Evolutionary conservation across 352 stramenopile genomes (phyloP).

Genomic region (Pythium chondricola): DNA sequence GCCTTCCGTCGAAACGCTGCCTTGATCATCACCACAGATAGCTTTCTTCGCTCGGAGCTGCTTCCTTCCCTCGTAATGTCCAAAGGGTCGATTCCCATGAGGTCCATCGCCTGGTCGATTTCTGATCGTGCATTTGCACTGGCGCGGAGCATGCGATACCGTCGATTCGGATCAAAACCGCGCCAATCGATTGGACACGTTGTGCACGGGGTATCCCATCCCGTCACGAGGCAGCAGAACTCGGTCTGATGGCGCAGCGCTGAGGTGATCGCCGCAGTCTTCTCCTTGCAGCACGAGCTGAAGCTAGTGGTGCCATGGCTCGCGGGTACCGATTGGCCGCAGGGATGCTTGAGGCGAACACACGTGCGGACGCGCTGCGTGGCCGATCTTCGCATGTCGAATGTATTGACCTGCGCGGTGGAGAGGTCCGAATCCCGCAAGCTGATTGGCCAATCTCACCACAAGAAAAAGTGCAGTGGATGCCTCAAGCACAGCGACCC

Average conservation of each 20-base stretch:
- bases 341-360: too few relatives aligned
- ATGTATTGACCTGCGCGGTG: too few relatives aligned
- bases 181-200: constrained; percentile 68
- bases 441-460: too few relatives aligned
- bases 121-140: not conserved
- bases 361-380: too few relatives aligned
- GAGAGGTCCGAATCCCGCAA: too few relatives aligned
- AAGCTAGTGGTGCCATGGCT: too few relatives aligned
- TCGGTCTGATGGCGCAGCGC: constrained; percentile 47
- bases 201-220: constrained; percentile 51
- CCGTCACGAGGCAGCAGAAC: constrained; percentile 67
- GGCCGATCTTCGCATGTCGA: too few relatives aligned
- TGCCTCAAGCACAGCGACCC: too few relatives aligned
- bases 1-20: constrained; percentile 59
- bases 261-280: too few relatives aligned
- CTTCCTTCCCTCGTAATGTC: not conserved
- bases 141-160: constrained; percentile 13
- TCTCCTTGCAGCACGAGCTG: constrained; percentile 69
- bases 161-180: constrained; percentile 49
- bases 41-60: not conserved
- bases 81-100: constrained; percentile 1
- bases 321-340: too few relatives aligned
- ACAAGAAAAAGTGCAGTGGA: too few relatives aligned
- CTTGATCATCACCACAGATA: constrained; percentile 30
- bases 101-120: constrained; percentile 7